Evolutionary conservation across 2,329 filamentous ascomycete species (phyloP), one percentile per base, ranked within the genome.

Genomic region (Fusarium begoniae): DNA sequence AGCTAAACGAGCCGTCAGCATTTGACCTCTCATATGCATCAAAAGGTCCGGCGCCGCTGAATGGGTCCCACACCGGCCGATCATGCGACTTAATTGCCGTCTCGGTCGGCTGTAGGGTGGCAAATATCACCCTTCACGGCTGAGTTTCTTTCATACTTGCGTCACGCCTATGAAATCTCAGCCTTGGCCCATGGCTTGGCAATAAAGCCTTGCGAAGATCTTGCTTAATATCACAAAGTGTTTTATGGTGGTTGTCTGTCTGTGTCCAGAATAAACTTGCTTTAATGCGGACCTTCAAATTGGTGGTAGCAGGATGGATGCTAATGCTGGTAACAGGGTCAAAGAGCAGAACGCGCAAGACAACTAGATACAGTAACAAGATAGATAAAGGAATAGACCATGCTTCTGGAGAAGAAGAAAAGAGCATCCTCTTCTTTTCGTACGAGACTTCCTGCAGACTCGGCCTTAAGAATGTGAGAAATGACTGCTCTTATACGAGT

Each of bases 1-100:
- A 30, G 43, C 54, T 72, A 18, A 57, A 47, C 35, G 40, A 43
- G 58, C 45, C 56, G 50, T 41, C 32, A 44, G 44, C 22, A 44
- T 51, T 66, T 48, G 61, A 58, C 65, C 73, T 71, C 51, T 75
- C 22, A 60, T 30, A 50, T 48, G 56, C 43, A 45, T 24, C 54
- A 30, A 72, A 63, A 41, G 30, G 43, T 51, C 50, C 58, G 17
- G 35, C 41, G 58, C 44, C 67, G 50, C 55, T 71, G 53, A 41
- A 51, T 48, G 57, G 61, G 63, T 65, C 64, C 58, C 73, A 71
- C 60, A 28, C 28, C 54, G 51, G 75, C 37, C 70, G 72, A 75
- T 78, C 76, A 78, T 72, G 66, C 61, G 69, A 70, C 66, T 48
- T 59, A 40, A 68, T 47, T 53, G 61, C 73, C 60, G 59, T 76